A percentile compares a stretch with the other conserved stretches of the same genome.
phyloP scores from a whole-genome alignment of 805 yeast genomes.

The Brettanomyces custersianus region DNA sequence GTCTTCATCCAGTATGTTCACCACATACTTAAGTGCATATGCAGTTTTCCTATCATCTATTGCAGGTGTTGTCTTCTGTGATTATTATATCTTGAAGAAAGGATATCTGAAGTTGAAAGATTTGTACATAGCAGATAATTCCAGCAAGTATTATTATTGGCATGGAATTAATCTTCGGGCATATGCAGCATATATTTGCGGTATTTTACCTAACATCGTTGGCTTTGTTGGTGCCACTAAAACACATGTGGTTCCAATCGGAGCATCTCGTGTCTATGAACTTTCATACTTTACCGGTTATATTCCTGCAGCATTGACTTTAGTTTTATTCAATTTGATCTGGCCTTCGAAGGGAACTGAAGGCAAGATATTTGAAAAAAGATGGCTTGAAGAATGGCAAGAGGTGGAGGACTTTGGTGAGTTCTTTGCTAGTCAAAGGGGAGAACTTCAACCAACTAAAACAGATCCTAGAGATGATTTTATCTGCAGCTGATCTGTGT shows the following conservation, averaged over 20 bases:
- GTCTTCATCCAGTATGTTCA: conserved; percentile 61
- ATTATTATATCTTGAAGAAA: conserved; percentile 64
- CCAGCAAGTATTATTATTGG: conserved; percentile 49
- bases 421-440: conserved; percentile 8
- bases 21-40: conserved; percentile 74
- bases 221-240: conserved; percentile 84
- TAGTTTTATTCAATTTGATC: conserved; percentile 40
- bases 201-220: conserved; percentile 74
- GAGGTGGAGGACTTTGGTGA: conserved; percentile 57
- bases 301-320: conserved; percentile 44
- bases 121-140: conserved; percentile 42
- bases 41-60: conserved; percentile 76
- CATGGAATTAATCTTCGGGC: conserved; percentile 81
- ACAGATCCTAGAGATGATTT: conserved; percentile 3
- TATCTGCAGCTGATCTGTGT: not conserved
- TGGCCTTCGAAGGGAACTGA: conserved; percentile 45
- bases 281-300: conserved; percentile 76
- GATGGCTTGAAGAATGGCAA: conserved; percentile 55
- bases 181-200: conserved; percentile 67
- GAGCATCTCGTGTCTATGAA: conserved; percentile 66
- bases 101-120: conserved; percentile 60
- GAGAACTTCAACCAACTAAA: conserved; percentile 1
- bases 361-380: conserved; percentile 35
- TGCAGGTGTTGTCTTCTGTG: conserved; percentile 67
- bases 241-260: conserved; percentile 59